Base-by-base conservation (phyloP, 345 rosid species). In the Rhodamnia argentea region DNA sequence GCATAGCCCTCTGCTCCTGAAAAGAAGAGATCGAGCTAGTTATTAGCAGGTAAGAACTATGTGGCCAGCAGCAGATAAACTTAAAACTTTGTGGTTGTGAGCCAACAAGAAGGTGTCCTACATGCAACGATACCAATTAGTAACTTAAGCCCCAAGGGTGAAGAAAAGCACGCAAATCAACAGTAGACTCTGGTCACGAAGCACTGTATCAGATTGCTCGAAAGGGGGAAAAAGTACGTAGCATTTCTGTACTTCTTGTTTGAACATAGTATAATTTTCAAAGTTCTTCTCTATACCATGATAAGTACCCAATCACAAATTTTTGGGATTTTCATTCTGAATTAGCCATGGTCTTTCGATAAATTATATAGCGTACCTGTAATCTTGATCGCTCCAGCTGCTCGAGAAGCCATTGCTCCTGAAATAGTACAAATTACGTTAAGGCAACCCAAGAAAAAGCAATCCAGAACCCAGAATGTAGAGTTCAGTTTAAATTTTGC, bases 301-400 rank as follows among this genome's bases (percentile, higher is more conserved):
- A 70, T 9, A 70, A 70, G 13, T 32, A 37, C 24, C 78, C 20
- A 18, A 23, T 18, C 24, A 18, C 26, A 10, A 53, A 52, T 82
- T 82, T 82, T 47, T 23, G 55, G 83, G 55, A 82, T 82, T 82
- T 47, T 82, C 83, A 50, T 70, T 70, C 81, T 20, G 81, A 70
- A 70, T 70, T 70, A 47, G 37, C 52, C 83, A 44, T 47, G 18
- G 52, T 44, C 55, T 82, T 82, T 24, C 32, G 13, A 26, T 47
- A 24, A 44, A 82, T 52, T 62, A 9, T 50, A 60, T 26, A 58
- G 27, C 52, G 37, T 91, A 96, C 99, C 96, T 91, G 97, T 14
- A 91, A 52, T 86, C 94, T 93, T 74, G 99, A 97, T 86, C 93
- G 95, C 90, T 97, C 96, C 29, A 95, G 92, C 89, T 95, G 97